phyloP scores from a whole-genome alignment of 1,139 yeast species.

The Yamadazyma diddensiae region DNA sequence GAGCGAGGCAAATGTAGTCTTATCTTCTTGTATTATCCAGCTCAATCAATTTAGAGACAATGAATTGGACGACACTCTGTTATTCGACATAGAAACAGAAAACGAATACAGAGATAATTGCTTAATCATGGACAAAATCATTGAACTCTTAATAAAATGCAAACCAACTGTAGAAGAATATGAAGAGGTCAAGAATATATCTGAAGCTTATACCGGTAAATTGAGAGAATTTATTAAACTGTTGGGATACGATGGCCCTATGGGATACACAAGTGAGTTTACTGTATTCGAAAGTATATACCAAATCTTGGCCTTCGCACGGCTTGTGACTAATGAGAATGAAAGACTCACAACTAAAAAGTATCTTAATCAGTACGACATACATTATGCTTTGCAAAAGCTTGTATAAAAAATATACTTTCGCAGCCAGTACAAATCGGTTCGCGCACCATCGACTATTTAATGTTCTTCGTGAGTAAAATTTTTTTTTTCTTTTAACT shows the following conservation, averaged over 20 bases:
- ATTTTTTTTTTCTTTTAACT: neutral
- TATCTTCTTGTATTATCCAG: no score
- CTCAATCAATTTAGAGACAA: constrained; percentile 4
- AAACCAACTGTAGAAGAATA: neutral
- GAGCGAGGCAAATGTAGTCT: no score
- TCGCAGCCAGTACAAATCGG: constrained; percentile 4
- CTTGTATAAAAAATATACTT: constrained; percentile 1
- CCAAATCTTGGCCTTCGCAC: neutral
- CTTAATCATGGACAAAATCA: neutral
- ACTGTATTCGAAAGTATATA: constrained; percentile 3
- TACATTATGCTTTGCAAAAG: constrained; percentile 1
- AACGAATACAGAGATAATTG: constrained; percentile 28
- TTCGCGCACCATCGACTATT: neutral
- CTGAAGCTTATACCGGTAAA: no score
- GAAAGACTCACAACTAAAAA: no score
- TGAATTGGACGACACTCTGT: constrained; percentile 8
- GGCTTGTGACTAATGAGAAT: neutral
- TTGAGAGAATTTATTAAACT: no score
- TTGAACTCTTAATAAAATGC: neutral
- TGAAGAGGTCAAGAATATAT: neutral
- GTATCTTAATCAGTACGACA: neutral
- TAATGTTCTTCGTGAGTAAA: neutral
- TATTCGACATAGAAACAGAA: constrained; percentile 32
- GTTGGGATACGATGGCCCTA: constrained; percentile 4
- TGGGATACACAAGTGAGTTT: constrained; percentile 5